Evolutionary conservation across 1,139 yeast genomes (phyloP), one percentile per base, ranked within the genome.

Genomic region (Blastobotrys malaysiensis): DNA sequence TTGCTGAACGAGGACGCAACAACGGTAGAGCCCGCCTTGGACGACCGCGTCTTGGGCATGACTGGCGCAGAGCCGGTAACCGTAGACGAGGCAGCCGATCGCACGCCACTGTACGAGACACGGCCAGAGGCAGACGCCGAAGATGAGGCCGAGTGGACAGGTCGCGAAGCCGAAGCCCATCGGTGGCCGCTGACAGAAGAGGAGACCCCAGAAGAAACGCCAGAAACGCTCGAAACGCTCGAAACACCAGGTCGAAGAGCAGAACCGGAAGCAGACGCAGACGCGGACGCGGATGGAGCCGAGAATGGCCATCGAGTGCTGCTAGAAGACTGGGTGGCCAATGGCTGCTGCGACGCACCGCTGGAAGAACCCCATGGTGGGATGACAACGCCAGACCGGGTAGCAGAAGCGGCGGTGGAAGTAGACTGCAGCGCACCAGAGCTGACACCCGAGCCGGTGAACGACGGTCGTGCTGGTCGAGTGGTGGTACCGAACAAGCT

Each of bases 91-190:
- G 61, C 43, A 39, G 51, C 53, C 20, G 61, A 31, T n/a, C 16
- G 39, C 39, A 31, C 3, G 4, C 39, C 39, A 31, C 39, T 13
- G 7, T 13, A 31, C 5, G 39, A 31, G 7, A 31, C 39, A n/a
- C 16, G 7, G 44, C 55, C 57, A 46, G 63, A 56, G 47, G 56
- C 59, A 11, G 61, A 50, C 20, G 58, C 64, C 48, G 58, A 46
- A 43, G 55, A 22, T 14, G 31, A 55, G 44, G 19, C 19, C 43
- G 36, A 22, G 13, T 2, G 2, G 11, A 26, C 31, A 5, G 31
- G n/a, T n/a, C n/a, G n/a, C n/a, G n/a, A n/a, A n/a, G n/a, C 7
- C 31, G 31, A 26, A 26, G 11, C 26, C 26, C 26, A 22, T 22
- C 26, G 26, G n/a, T n/a, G n/a, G n/a, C n/a, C n/a, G n/a, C n/a